These are phyloP conservation scores for Colletotrichum australisinense DNA, from an alignment of 2,329 filamentous ascomycete species.

Conservation along the genomic window DNA sequence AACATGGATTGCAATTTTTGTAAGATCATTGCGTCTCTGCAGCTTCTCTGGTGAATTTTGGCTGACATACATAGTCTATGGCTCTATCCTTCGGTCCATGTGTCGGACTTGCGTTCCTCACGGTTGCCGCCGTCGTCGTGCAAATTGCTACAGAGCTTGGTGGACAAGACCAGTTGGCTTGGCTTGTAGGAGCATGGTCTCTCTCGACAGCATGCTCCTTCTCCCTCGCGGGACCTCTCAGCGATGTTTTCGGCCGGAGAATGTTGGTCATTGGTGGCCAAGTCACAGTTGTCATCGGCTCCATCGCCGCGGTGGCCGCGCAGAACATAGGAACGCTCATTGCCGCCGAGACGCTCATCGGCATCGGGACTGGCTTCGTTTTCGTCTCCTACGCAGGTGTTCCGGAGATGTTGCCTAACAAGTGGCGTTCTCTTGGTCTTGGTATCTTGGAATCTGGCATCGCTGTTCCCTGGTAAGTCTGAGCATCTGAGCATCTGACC, in stretches of 20 bases:
- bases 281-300: conserved; percentile 12
- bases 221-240: conserved; percentile 31
- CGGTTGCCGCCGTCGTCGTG: conserved; percentile 31
- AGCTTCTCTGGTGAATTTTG: too few relatives aligned
- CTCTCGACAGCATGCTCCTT: conserved; percentile 34
- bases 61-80: conserved; percentile 26
- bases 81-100: conserved; percentile 29
- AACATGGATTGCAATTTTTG: conserved; percentile 35
- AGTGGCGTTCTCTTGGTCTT: conserved; percentile 41
- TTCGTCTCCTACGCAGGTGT: conserved; percentile 48
- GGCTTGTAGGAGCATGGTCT: conserved; percentile 34
- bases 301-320: conserved; percentile 42
- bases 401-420: conserved; percentile 48
- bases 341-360: conserved; percentile 45
- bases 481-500: conserved; percentile 34
- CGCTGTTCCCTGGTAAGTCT: conserved; percentile 35
- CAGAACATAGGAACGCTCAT: conserved; percentile 39
- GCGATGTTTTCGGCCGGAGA: conserved; percentile 32
- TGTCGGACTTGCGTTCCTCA: conserved; percentile 30
- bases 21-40: neutral
- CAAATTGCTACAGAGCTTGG: conserved; percentile 26
- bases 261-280: conserved; percentile 31
- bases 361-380: conserved; percentile 46
- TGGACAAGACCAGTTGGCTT: conserved; percentile 23
- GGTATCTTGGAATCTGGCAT: conserved; percentile 35